phyloP scores from a whole-genome alignment of 2,329 filamentous ascomycete genomes.

The Emergomyces pasteurianus region DNA sequence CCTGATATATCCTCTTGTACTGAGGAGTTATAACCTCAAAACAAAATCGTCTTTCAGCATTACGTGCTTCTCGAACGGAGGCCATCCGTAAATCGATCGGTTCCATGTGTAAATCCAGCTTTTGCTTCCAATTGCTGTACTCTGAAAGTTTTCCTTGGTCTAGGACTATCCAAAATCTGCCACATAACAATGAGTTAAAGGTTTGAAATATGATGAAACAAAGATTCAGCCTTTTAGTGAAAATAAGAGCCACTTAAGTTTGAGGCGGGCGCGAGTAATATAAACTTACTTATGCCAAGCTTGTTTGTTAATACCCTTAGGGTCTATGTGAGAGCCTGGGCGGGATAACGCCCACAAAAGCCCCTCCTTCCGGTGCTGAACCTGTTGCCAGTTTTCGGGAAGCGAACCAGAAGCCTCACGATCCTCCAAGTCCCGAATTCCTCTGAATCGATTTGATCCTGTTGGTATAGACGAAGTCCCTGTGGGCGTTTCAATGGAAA shows the following conservation, averaged over 20 bases:
- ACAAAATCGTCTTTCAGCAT: slow-evolving; percentile 88
- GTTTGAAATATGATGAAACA: not conserved
- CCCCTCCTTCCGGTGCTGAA: slow-evolving; percentile 77
- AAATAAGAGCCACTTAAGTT: not conserved
- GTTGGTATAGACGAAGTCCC: slow-evolving; percentile 18
- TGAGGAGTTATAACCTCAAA: slow-evolving; percentile 98
- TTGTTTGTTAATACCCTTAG: slow-evolving; percentile 88
- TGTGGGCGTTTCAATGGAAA: slow-evolving; percentile 16
- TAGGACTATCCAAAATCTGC: slow-evolving; percentile 93
- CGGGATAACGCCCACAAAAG: slow-evolving; percentile 88
- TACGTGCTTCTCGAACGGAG: slow-evolving; percentile 88
- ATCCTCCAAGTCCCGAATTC: slow-evolving; percentile 85
- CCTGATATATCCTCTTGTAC: slow-evolving; percentile 92
- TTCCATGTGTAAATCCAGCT: slow-evolving; percentile 90
- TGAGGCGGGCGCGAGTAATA: not conserved
- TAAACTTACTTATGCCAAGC: slow-evolving; percentile 87
- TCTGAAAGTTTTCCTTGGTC: slow-evolving; percentile 95
- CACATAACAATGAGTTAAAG: slow-evolving; percentile 4
- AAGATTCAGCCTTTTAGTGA: not conserved
- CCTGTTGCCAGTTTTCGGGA: slow-evolving; percentile 46
- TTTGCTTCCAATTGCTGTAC: slow-evolving; percentile 99
- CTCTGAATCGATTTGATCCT: slow-evolving; percentile 60
- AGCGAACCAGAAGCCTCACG: slow-evolving; percentile 48
- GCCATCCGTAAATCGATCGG: slow-evolving; percentile 95
- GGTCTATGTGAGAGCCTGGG: slow-evolving; percentile 88